A percentile compares a stretch with the other conserved stretches of the same genome.
These are phyloP conservation scores for Chlamydomonas schloesseri DNA, from an alignment of 139 green algal species.

Conservation along the genomic window DNA sequence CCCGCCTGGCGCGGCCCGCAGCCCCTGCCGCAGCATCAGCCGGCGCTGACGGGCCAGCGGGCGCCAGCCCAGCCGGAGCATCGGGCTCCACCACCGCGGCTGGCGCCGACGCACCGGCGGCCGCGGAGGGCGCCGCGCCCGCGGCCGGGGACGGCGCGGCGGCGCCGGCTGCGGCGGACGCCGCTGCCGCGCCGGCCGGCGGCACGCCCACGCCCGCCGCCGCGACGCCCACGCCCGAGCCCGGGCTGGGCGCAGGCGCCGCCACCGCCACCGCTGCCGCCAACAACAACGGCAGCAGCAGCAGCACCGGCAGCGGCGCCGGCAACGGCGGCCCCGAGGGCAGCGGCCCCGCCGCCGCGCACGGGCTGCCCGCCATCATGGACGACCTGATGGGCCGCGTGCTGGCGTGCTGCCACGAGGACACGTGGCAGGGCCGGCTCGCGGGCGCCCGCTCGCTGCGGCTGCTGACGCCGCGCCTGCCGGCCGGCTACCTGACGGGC, in stretches of 20 bases:
- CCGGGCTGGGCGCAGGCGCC: too few species aligned
- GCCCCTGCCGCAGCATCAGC: neutral
- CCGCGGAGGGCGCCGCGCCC: too few species aligned
- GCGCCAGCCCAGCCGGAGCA: neutral
- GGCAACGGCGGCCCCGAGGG: constrained; percentile 6
- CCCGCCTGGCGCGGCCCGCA: constrained; percentile 11
- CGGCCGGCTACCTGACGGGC: constrained; percentile 56
- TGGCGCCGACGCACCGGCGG: neutral
- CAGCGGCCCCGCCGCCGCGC: neutral
- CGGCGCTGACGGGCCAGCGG: neutral
- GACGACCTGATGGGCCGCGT: constrained; percentile 85
- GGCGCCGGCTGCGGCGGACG: too few species aligned
- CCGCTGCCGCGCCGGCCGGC: too few species aligned
- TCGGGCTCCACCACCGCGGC: neutral
- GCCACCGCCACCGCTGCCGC: too few species aligned
- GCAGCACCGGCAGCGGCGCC: neutral
- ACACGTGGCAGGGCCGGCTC: constrained; percentile 83
- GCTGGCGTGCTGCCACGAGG: constrained; percentile 91
- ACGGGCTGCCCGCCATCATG: constrained; percentile 74
- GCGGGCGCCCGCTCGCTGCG: constrained; percentile 84
- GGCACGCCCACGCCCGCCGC: too few species aligned
- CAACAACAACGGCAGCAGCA: too few species aligned
- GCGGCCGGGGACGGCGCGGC: too few species aligned
- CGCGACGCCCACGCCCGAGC: too few species aligned
- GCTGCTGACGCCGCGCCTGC: constrained; percentile 66